These are phyloP conservation scores for Pyrus pyrifolia DNA, from an alignment of 306 rosid species.

Conservation along the genomic window DNA sequence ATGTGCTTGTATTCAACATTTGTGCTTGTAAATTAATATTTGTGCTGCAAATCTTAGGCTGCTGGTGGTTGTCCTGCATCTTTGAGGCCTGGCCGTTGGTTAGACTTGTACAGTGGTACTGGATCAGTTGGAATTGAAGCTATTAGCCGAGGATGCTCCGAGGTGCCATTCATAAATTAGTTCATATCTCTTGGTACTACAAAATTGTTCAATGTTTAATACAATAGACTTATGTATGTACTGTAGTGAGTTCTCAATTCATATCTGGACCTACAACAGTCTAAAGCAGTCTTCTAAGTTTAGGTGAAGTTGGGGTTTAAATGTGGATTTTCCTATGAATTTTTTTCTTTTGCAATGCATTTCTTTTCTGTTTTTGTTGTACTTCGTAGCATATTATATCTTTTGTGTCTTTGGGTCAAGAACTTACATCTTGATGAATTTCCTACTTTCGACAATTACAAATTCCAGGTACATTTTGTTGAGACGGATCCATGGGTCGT, in stretches of 20 bases:
- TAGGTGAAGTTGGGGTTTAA: neutral
- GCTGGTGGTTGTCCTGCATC: constrained; percentile 92
- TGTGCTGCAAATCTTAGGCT: constrained; percentile 43
- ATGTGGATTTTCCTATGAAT: neutral
- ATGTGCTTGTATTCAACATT: neutral
- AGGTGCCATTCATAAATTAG: constrained; percentile 38
- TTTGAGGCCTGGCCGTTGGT: constrained; percentile 92
- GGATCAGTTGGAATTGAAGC: constrained; percentile 99
- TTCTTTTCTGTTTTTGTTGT: neutral
- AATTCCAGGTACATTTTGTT: constrained; percentile 77
- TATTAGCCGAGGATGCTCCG: constrained; percentile 83
- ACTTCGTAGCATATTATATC: neutral
- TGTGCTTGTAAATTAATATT: constrained; percentile 10
- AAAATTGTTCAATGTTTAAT: neutral
- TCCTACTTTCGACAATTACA: constrained; percentile 8
- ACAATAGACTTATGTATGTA: neutral
- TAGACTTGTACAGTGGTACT: constrained; percentile 95
- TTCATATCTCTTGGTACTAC: neutral
- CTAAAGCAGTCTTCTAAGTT: neutral
- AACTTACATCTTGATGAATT: neutral
- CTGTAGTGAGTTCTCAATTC: neutral
- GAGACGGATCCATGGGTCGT: constrained; percentile 99
- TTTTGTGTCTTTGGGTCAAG: neutral
- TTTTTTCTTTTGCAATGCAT: neutral
- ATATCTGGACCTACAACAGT: neutral